Conservation (phyloP, 2,329 filamentous ascomycete genomes). For the Sclerotinia trifoliorum region DNA sequence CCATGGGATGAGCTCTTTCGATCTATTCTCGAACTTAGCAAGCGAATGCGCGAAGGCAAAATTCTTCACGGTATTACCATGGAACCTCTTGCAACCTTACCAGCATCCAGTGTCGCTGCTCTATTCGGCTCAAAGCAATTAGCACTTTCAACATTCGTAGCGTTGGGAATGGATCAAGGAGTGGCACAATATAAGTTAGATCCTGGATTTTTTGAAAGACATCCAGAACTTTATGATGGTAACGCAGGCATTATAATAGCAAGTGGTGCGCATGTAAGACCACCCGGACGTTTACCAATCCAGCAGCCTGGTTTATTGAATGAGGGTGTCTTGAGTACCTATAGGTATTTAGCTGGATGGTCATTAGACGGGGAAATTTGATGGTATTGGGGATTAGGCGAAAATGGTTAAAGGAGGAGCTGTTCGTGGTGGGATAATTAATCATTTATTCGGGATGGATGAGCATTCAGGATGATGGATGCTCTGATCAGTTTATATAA, state of each 20-base stretch:
- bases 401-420: not conserved
- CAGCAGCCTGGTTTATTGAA: not conserved
- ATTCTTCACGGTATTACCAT: not conserved
- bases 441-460: not conserved
- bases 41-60: not conserved
- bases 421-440: not conserved
- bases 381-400: not conserved
- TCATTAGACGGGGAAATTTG: not conserved
- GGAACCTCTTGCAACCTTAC: slow-evolving; percentile 1
- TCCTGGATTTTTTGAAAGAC: slow-evolving; percentile 9
- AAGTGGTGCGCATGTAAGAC: slow-evolving; percentile 11
- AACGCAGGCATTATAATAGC: not conserved
- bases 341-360: slow-evolving; percentile 1
- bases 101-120: slow-evolving; percentile 11
- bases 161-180: slow-evolving; percentile 7
- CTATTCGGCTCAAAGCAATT: slow-evolving; percentile 3
- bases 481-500: not conserved
- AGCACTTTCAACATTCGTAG: slow-evolving; percentile 8
- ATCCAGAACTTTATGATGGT: slow-evolving; percentile 22
- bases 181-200: slow-evolving; percentile 14
- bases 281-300: not conserved
- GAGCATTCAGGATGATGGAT: not conserved
- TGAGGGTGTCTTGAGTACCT: not conserved
- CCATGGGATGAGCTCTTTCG: slow-evolving; percentile 7
- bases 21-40: slow-evolving; percentile 12